Evolutionary conservation across 805 yeast species (phyloP).

Genomic region (Candida manassasensis): DNA sequence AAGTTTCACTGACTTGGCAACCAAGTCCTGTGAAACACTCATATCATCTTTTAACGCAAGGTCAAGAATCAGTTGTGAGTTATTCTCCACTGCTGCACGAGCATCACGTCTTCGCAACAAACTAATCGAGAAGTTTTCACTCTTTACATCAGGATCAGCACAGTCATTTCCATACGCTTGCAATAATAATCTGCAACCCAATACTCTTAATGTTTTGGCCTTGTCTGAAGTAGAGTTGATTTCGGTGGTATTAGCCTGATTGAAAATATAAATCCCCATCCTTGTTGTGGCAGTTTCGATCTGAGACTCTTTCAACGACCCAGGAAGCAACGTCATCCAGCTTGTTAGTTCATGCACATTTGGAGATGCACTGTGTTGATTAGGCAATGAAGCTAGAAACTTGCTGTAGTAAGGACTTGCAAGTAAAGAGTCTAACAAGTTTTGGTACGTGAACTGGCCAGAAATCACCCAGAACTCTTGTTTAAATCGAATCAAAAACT

Average conservation of each 20-base stretch:
- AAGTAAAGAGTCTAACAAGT: constrained; percentile 56
- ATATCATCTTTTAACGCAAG: constrained; percentile 17
- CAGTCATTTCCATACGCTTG: constrained; percentile 15
- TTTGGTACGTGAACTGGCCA: constrained; percentile 50
- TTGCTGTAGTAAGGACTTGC: constrained; percentile 46
- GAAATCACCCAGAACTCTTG: constrained; percentile 51
- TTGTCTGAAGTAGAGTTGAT: not conserved
- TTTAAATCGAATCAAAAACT: constrained; percentile 40
- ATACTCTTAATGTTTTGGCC: not conserved
- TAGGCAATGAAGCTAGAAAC: constrained; percentile 19
- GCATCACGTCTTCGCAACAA: constrained; percentile 43
- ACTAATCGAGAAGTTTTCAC: constrained; percentile 27
- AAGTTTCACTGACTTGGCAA: constrained; percentile 39
- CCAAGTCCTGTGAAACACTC: constrained; percentile 27
- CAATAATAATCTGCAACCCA: constrained; percentile 11
- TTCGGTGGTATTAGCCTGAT: constrained; percentile 1
- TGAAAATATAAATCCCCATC: constrained; percentile 24
- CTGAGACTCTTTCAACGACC: constrained; percentile 44
- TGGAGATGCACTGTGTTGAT: not conserved
- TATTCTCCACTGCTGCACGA: constrained; percentile 44
- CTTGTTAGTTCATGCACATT: constrained; percentile 17
- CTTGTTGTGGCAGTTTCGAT: constrained; percentile 50
- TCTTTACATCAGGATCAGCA: constrained; percentile 13
- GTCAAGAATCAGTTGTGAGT: constrained; percentile 27
- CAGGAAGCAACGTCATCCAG: constrained; percentile 49